Percentiles rank a stretch among this genome's conserved stretches.
Conservation (phyloP, 257 asterid species). For the Solanum appendiculatum region DNA sequence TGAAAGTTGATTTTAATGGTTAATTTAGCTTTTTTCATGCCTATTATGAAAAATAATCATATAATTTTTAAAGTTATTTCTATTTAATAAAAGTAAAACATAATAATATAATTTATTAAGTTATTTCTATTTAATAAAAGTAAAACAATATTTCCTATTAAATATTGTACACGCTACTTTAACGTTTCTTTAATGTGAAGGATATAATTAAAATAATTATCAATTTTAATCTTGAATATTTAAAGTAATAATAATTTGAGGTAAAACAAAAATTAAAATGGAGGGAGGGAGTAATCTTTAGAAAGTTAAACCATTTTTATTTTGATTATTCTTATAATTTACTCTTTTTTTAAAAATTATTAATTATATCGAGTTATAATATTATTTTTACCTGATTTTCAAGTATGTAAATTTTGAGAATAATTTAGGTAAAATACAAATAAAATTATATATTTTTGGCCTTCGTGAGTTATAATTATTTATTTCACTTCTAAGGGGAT, state of each 20-base stretch:
- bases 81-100: no score
- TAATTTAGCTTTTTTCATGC: neutral
- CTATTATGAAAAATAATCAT: neutral
- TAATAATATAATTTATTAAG: neutral
- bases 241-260: neutral
- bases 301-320: neutral
- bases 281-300: neutral
- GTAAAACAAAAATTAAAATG: neutral
- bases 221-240: neutral
- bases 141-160: neutral
- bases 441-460: neutral
- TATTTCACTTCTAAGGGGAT: neutral
- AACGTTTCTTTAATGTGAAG: neutral
- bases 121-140: neutral
- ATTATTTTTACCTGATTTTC: neutral
- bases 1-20: neutral
- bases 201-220: neutral
- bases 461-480: neutral
- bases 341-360: neutral
- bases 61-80: no score
- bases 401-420: neutral
- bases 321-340: neutral
- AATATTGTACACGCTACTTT: neutral
- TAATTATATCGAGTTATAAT: neutral
- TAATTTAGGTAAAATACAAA: neutral